These are phyloP conservation scores for Zizania latifolia DNA, from an alignment of 176 grass and related monocot genomes.

Conservation along the genomic window DNA sequence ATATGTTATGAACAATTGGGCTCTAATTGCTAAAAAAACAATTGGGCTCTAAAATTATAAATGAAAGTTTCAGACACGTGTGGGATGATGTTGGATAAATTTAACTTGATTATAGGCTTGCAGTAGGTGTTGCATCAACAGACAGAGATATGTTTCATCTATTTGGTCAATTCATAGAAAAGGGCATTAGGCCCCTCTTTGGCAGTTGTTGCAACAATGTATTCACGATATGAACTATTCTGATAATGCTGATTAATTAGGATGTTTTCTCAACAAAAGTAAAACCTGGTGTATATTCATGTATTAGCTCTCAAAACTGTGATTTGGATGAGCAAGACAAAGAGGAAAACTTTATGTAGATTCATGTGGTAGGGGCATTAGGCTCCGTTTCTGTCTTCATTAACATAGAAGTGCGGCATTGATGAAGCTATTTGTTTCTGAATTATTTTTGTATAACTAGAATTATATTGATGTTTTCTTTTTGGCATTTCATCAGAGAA, in stretches of 20 bases:
- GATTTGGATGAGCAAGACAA: background rate
- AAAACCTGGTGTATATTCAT: background rate
- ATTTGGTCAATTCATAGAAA: background rate
- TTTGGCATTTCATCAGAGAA: slow-evolving; percentile 52
- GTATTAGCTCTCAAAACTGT: background rate
- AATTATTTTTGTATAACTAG: background rate
- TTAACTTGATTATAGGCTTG: background rate
- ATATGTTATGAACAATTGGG: background rate
- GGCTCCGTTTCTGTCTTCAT: background rate
- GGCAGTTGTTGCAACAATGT: background rate
- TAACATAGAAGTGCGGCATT: background rate
- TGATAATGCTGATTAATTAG: background rate
- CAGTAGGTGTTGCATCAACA: background rate
- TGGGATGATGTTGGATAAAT: background rate
- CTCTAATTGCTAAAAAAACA: background rate
- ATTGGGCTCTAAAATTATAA: background rate
- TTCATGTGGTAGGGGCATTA: background rate
- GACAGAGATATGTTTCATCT: too few species aligned
- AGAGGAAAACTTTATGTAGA: background rate
- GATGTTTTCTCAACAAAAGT: background rate
- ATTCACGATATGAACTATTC: background rate
- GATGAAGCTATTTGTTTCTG: background rate
- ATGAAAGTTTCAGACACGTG: background rate
- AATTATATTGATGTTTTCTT: slow-evolving; percentile 3
- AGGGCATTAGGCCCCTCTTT: background rate